Evolutionary conservation across 768 basidiomycete species (phyloP).

Genomic region (Sporobolomyces phaffii): DNA sequence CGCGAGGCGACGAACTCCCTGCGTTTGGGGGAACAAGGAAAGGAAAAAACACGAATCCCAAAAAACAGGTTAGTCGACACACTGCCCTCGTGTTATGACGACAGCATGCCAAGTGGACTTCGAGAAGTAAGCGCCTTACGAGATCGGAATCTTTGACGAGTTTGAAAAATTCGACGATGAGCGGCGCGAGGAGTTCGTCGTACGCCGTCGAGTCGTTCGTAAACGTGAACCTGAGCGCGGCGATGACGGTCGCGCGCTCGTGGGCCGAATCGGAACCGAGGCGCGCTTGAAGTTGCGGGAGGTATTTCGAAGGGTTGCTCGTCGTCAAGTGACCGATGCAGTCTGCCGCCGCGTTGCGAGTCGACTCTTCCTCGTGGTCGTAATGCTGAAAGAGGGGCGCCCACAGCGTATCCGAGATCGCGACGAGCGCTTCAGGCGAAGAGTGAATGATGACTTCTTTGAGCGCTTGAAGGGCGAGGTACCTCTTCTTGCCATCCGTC

Average conservation of each 20-base stretch:
- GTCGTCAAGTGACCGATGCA: conserved; percentile 93
- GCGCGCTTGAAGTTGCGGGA: conserved; percentile 75
- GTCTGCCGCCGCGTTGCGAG: conserved; percentile 89
- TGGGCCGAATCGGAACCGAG: conserved; percentile 28
- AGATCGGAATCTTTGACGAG: conserved; percentile 78
- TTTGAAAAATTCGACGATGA: conserved; percentile 81
- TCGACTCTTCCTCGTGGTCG: conserved; percentile 70
- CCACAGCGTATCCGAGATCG: conserved; percentile 85
- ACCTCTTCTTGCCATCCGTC: conserved; percentile 66
- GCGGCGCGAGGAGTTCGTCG: conserved; percentile 80
- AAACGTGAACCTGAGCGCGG: conserved; percentile 84
- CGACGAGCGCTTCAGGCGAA: conserved; percentile 72
- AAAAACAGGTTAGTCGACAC: too few species aligned
- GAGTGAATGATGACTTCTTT: conserved; percentile 96
- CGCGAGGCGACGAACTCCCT: conserved; percentile 86
- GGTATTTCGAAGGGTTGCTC: conserved; percentile 79
- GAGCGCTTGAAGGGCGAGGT: conserved; percentile 81
- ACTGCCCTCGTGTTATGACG: too few species aligned
- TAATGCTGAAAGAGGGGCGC: conserved; percentile 84
- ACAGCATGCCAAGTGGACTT: too few species aligned
- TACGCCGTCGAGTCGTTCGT: conserved; percentile 77
- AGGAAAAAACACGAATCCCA: too few species aligned
- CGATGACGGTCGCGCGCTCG: conserved; percentile 46
- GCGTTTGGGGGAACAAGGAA: too few species aligned
- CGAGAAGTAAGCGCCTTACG: too few species aligned